A percentile compares a stretch with the other conserved stretches of the same genome.
phyloP scores from a whole-genome alignment of 768 basidiomycete species.

The Melanogaster broomeanus region DNA sequence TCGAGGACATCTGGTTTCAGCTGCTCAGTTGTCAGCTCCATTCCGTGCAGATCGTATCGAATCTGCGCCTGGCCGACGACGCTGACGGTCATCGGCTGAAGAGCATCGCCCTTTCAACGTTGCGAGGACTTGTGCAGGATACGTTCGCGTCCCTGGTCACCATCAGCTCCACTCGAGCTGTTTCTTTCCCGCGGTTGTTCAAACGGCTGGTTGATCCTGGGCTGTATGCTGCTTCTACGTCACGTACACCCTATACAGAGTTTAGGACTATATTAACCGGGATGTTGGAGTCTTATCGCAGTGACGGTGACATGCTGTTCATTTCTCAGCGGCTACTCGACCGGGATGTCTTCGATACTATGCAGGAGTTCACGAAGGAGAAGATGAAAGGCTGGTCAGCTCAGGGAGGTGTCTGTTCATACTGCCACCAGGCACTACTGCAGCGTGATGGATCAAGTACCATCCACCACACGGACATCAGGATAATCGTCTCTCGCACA shows the following conservation, averaged over 20 bases:
- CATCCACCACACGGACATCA: constrained; percentile 16
- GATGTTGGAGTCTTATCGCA: constrained; percentile 95
- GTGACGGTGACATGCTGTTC: constrained; percentile 85
- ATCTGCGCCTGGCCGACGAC: constrained; percentile 33
- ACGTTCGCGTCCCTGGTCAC: constrained; percentile 85
- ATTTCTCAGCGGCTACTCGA: constrained; percentile 83
- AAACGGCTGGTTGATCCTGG: constrained; percentile 84
- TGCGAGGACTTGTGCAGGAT: constrained; percentile 79
- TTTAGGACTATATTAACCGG: constrained; percentile 88
- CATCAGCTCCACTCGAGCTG: constrained; percentile 71
- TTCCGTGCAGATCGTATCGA: constrained; percentile 70
- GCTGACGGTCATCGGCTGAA: constrained; percentile 22
- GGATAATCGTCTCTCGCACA: constrained; percentile 56
- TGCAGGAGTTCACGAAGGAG: constrained; percentile 60
- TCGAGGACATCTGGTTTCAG: constrained; percentile 91
- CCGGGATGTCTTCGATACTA: constrained; percentile 76
- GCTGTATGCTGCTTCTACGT: constrained; percentile 47
- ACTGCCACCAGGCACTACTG: constrained; percentile 53
- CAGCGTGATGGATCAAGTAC: constrained; percentile 16
- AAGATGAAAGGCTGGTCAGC: constrained; percentile 65
- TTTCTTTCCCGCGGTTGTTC: constrained; percentile 93
- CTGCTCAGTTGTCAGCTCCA: constrained; percentile 81
- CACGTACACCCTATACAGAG: constrained; percentile 79
- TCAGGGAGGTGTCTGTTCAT: constrained; percentile 46
- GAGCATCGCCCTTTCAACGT: constrained; percentile 39